Conservation (phyloP, 495 filamentous ascomycete genomes). For the Penicillium subrubescens region DNA sequence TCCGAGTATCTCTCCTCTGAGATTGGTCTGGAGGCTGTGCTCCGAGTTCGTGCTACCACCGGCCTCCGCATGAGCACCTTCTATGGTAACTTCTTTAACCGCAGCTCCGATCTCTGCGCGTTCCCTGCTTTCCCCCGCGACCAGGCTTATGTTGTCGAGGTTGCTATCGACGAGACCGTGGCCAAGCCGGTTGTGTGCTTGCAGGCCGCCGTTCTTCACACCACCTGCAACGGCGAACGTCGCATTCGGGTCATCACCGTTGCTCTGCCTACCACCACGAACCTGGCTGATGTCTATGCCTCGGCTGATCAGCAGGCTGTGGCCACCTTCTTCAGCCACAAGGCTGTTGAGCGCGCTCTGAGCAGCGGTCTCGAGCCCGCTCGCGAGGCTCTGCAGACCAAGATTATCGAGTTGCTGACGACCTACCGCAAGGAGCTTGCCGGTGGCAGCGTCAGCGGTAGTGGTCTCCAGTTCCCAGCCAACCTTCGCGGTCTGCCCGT, state of each 20-base stretch:
- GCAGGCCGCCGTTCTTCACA: conserved; percentile 96
- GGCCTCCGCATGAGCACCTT: conserved; percentile 96
- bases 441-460: conserved; percentile 90
- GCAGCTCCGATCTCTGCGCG: conserved; percentile 92
- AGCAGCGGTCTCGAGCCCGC: conserved; percentile 87
- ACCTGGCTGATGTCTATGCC: conserved; percentile 86
- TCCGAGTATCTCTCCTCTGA: conserved; percentile 94
- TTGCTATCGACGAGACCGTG: conserved; percentile 93
- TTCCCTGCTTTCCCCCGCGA: conserved; percentile 98
- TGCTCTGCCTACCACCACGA: conserved; percentile 88
- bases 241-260: conserved; percentile 94
- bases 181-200: conserved; percentile 92
- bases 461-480: conserved; percentile 88
- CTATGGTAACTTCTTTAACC: conserved; percentile 99
- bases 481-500: conserved; percentile 87
- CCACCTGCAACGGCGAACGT: conserved; percentile 95
- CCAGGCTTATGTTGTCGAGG: conserved; percentile 97
- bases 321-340: conserved; percentile 93
- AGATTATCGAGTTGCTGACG: conserved; percentile 88
- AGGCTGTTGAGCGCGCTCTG: conserved; percentile 89
- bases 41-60: conserved; percentile 92
- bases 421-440: conserved; percentile 97
- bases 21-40: conserved; percentile 93
- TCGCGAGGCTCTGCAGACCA: conserved; percentile 83
- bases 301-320: conserved; percentile 93